Percentiles rank a stretch among this genome's conserved stretches.
Evolutionary conservation across 2,329 filamentous ascomycete species (phyloP).

Genomic region (Pyrenophora tritici-repentis): DNA sequence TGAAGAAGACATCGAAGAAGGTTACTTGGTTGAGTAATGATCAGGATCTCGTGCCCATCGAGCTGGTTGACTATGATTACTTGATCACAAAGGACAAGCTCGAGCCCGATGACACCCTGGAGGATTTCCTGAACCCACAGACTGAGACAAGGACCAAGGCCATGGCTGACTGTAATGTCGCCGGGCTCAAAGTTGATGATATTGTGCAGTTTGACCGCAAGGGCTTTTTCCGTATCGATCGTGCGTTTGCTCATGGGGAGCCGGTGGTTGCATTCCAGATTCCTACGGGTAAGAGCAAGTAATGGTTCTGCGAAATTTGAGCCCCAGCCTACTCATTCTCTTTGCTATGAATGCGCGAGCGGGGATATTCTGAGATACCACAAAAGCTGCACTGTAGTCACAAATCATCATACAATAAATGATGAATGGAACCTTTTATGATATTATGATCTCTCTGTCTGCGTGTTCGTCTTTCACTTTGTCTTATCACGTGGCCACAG

Average conservation of each 20-base stretch:
- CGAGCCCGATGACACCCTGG: conserved; percentile 79
- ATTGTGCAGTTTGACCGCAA: conserved; percentile 95
- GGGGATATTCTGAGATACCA: no score
- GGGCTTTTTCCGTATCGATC: conserved; percentile 88
- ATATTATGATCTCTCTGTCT: no score
- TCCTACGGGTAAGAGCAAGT: conserved; percentile 64
- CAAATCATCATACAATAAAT: no score
- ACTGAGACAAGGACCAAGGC: conserved; percentile 77
- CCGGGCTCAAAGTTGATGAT: conserved; percentile 78
- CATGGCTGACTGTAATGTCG: conserved; percentile 79
- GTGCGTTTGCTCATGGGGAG: conserved; percentile 62
- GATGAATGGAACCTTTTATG: no score
- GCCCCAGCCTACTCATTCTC: no score
- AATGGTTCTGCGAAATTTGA: neutral
- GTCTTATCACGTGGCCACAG: no score
- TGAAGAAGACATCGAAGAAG: conserved; percentile 96
- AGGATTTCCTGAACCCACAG: conserved; percentile 78
- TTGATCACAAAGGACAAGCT: conserved; percentile 94
- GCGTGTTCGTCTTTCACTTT: no score
- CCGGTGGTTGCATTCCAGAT: conserved; percentile 70
- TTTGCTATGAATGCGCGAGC: no score
- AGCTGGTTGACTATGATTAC: conserved; percentile 94
- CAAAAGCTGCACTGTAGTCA: no score
- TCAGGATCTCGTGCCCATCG: conserved; percentile 77
- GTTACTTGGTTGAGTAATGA: conserved; percentile 87